phyloP scores from a whole-genome alignment of 1,139 yeast species.

The Scheffersomyces parashehatae region DNA sequence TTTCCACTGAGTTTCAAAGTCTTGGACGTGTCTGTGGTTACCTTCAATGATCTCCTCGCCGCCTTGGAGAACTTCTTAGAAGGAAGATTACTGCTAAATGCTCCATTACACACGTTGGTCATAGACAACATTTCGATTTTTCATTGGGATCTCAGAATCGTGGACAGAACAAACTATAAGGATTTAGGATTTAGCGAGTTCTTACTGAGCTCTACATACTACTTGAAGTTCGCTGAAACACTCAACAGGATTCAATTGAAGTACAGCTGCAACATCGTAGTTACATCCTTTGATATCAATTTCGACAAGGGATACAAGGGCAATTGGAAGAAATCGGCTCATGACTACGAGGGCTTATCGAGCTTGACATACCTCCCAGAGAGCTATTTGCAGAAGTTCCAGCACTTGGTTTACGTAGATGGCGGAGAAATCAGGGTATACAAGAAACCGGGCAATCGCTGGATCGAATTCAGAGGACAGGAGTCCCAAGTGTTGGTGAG shows the following conservation, averaged over 20 bases:
- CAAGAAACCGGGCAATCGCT: neutral
- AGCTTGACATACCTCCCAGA: constrained; percentile 7
- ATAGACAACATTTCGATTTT: constrained; percentile 31
- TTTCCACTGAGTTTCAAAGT: too few species aligned
- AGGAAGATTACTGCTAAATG: constrained; percentile 2
- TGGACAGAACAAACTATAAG: constrained; percentile 13
- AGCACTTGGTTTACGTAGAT: constrained; percentile 16
- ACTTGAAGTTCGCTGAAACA: constrained; percentile 13
- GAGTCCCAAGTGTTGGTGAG: too few species aligned
- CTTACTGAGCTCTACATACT: constrained; percentile 13
- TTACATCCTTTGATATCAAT: constrained; percentile 33
- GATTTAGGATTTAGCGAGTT: constrained; percentile 13
- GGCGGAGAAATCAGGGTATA: neutral
- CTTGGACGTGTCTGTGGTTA: neutral
- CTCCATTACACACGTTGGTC: constrained; percentile 18
- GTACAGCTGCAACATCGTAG: constrained; percentile 31
- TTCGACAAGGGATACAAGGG: constrained; percentile 32
- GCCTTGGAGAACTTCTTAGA: constrained; percentile 1
- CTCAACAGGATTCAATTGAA: constrained; percentile 14
- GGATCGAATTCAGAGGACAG: neutral
- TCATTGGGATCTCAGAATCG: constrained; percentile 32
- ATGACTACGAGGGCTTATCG: constrained; percentile 2
- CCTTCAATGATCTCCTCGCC: neutral
- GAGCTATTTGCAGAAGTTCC: constrained; percentile 13
- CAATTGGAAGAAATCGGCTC: constrained; percentile 4